Percentiles rank a stretch among this genome's conserved stretches.
Evolutionary conservation across 1,139 yeast species (phyloP).

Genomic region (Zygoascus meyerae): DNA sequence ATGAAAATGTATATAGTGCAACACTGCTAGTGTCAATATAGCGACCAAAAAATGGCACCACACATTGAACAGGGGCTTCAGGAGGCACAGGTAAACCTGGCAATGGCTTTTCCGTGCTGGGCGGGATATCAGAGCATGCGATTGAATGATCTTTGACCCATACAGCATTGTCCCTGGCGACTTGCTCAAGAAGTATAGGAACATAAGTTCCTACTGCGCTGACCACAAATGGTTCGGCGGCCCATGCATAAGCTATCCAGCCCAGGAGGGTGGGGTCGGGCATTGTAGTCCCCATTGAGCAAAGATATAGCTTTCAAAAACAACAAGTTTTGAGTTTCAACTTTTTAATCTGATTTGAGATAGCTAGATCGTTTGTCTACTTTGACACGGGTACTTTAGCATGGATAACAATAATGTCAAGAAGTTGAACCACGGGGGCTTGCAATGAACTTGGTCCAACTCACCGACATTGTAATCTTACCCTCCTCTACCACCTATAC

Average conservation of each 20-base stretch:
- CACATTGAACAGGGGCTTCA: constrained; percentile 31
- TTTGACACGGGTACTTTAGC: too few species aligned
- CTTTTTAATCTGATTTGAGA: too few species aligned
- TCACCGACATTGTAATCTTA: too few species aligned
- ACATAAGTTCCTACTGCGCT: constrained; percentile 68
- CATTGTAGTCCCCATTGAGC: background rate
- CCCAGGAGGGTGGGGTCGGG: constrained; percentile 27
- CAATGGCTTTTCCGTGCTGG: constrained; percentile 29
- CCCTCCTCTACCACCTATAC: too few species aligned
- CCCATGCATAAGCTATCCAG: constrained; percentile 51
- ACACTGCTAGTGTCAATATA: constrained; percentile 62
- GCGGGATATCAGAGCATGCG: constrained; percentile 39
- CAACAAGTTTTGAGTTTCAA: background rate
- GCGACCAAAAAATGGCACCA: constrained; percentile 43
- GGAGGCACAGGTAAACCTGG: constrained; percentile 22
- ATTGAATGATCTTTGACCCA: constrained; percentile 44
- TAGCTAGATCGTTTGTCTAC: too few species aligned
- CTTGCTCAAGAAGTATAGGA: constrained; percentile 57
- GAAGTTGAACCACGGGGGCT: too few species aligned
- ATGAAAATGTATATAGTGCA: constrained; percentile 62
- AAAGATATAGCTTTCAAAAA: background rate
- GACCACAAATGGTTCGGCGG: constrained; percentile 69
- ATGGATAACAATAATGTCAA: too few species aligned
- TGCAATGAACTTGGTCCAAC: too few species aligned
- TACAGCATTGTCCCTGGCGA: constrained; percentile 64